phyloP scores from a whole-genome alignment of 1,284 basidiomycete genomes.

The Malassezia cuniculi region DNA sequence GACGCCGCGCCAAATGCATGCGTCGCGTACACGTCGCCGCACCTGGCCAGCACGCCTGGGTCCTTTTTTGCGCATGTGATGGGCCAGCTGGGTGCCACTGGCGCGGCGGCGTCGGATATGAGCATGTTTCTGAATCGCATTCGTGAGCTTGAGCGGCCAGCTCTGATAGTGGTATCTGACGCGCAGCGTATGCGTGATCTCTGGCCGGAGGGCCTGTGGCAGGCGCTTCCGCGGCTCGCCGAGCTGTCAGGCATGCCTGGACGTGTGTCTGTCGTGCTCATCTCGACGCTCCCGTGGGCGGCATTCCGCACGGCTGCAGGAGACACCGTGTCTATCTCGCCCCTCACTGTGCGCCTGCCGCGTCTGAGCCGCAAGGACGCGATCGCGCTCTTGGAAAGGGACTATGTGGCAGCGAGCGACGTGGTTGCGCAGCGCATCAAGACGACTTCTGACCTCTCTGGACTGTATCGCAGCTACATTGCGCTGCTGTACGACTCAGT shows the following conservation, averaged over 20 bases:
- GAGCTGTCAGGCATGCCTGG: slow-evolving; percentile 15
- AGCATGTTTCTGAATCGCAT: slow-evolving; percentile 6
- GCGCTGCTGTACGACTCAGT: slow-evolving; percentile 34
- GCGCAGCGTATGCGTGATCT: slow-evolving; percentile 33
- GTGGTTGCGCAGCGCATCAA: background rate
- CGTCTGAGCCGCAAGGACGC: slow-evolving; percentile 20
- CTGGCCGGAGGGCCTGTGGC: slow-evolving; percentile 36
- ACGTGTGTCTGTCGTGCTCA: slow-evolving; percentile 16
- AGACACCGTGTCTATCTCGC: slow-evolving; percentile 19
- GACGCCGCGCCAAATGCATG: background rate
- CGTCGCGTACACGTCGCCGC: slow-evolving; percentile 7
- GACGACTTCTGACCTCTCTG: slow-evolving; percentile 2
- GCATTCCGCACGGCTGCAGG: slow-evolving; percentile 23
- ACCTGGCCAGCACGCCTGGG: slow-evolving; percentile 7
- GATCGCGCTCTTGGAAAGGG: slow-evolving; percentile 18
- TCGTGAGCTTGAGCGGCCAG: slow-evolving; percentile 1
- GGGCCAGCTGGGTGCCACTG: slow-evolving; percentile 4
- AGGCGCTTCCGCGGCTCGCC: slow-evolving; percentile 23
- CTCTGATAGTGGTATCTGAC: slow-evolving; percentile 25
- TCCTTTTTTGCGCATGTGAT: slow-evolving; percentile 6
- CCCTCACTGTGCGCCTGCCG: slow-evolving; percentile 22
- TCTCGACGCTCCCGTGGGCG: slow-evolving; percentile 26
- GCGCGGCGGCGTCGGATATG: slow-evolving; percentile 1
- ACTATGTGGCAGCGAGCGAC: slow-evolving; percentile 12
- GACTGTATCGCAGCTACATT: slow-evolving; percentile 18